phyloP scores from a whole-genome alignment of 2,329 filamentous ascomycete species.

The Thielaviopsis cerberus region DNA sequence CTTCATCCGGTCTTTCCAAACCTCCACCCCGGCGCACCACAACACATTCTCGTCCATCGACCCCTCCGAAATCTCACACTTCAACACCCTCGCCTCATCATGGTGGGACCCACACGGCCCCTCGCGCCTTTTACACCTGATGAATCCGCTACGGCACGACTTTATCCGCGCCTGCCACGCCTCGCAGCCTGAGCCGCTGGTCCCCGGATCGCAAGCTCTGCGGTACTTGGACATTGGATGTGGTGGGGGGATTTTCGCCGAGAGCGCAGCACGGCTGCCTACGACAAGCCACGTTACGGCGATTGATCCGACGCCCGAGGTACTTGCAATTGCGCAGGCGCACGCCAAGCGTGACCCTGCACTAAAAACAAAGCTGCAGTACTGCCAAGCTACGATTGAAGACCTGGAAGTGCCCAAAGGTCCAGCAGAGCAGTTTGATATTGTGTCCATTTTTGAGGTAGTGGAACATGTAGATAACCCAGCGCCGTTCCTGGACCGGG shows the following conservation, averaged over 20 bases:
- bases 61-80: conserved; percentile 76
- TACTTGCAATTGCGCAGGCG: conserved; percentile 54
- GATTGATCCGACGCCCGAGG: conserved; percentile 58
- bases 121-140: conserved; percentile 80
- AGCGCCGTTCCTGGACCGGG: conserved; percentile 50
- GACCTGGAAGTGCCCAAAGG: conserved; percentile 30
- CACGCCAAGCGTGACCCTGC: conserved; percentile 60
- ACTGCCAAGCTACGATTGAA: conserved; percentile 64
- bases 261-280: conserved; percentile 55
- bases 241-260: conserved; percentile 90
- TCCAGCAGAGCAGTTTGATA: conserved; percentile 41
- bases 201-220: conserved; percentile 24
- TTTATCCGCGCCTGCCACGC: conserved; percentile 63
- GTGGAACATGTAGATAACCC: conserved; percentile 78
- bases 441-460: conserved; percentile 83
- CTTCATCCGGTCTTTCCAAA: conserved; percentile 13
- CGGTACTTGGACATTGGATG: conserved; percentile 84
- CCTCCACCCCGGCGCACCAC: conserved; percentile 13
- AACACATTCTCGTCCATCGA: conserved; percentile 55
- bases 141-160: conserved; percentile 91
- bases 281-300: conserved; percentile 48
- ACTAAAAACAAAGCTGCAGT: conserved; percentile 45
- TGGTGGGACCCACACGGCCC: conserved; percentile 97
- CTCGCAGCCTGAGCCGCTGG: conserved; percentile 27
- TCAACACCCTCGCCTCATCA: conserved; percentile 75